Evolutionary conservation across 2,329 filamentous ascomycete species (phyloP).

Genomic region (Annulohypoxylon truncatum): DNA sequence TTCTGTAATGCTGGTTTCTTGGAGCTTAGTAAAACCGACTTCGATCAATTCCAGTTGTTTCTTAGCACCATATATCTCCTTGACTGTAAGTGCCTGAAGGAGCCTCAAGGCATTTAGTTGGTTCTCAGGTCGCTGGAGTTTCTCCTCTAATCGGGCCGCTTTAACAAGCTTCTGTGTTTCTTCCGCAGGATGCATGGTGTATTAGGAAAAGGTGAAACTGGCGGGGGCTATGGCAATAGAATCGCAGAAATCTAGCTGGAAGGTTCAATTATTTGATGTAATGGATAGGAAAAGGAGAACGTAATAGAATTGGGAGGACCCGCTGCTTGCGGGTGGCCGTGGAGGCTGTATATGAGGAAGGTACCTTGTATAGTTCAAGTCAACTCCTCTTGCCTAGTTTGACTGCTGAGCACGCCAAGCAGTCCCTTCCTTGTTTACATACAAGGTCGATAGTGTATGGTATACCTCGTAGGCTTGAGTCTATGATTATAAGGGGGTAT

Average conservation of each 20-base stretch:
- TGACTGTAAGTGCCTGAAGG: slow-evolving; percentile 37
- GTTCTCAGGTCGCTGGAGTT: slow-evolving; percentile 35
- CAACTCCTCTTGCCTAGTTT: not conserved
- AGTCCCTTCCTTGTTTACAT: not conserved
- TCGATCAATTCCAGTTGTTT: slow-evolving; percentile 28
- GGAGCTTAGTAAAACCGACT: slow-evolving; percentile 14
- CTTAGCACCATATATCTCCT: slow-evolving; percentile 35
- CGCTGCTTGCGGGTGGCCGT: not conserved
- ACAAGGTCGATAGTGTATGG: not conserved
- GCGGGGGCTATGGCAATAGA: not conserved
- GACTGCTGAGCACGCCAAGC: not conserved
- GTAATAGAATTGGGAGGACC: not conserved
- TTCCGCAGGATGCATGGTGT: slow-evolving; percentile 31
- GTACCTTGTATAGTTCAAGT: not conserved
- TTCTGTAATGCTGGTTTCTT: slow-evolving; percentile 13
- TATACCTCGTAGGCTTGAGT: not conserved
- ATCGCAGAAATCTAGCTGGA: not conserved
- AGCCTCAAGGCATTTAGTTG: slow-evolving; percentile 32
- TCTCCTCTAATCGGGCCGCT: slow-evolving; percentile 22
- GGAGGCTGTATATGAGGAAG: not conserved
- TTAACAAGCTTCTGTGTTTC: slow-evolving; percentile 18
- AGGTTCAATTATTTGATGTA: not conserved
- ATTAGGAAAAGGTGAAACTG: not conserved
- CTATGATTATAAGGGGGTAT: not conserved
- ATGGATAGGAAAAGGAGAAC: not conserved